These are phyloP conservation scores for Diaporthe ampelina DNA, from an alignment of 2,329 filamentous ascomycete genomes.

Conservation along the genomic window DNA sequence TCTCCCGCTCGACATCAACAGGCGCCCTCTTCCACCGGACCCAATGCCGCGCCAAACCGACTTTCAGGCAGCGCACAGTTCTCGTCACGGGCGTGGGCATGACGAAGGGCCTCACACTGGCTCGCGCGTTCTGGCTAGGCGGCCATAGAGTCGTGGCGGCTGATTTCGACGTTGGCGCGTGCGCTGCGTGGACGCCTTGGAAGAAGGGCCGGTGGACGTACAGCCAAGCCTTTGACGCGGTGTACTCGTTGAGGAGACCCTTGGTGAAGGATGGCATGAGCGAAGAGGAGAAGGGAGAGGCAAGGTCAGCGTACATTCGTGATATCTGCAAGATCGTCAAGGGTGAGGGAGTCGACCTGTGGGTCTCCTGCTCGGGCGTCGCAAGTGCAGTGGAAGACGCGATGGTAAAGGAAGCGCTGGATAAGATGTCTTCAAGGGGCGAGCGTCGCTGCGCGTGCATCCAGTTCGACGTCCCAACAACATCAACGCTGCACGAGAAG, in stretches of 20 bases:
- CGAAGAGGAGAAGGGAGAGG: conserved; percentile 66
- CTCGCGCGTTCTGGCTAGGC: conserved; percentile 73
- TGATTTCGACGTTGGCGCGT: conserved; percentile 66
- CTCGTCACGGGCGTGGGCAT: conserved; percentile 82
- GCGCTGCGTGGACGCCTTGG: conserved; percentile 57
- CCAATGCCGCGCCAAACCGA: conserved; percentile 21
- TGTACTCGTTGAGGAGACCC: conserved; percentile 58
- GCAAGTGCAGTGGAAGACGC: conserved; percentile 76
- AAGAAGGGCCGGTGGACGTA: conserved; percentile 49
- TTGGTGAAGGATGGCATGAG: conserved; percentile 42
- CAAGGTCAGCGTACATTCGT: conserved; percentile 61
- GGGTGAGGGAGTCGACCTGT: conserved; percentile 75
- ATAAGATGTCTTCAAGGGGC: conserved; percentile 60
- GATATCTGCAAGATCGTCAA: conserved; percentile 59
- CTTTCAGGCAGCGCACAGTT: conserved; percentile 58
- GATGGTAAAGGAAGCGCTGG: conserved; percentile 71
- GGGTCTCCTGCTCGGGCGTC: conserved; percentile 82
- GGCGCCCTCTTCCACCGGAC: conserved; percentile 22
- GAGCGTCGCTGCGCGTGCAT: conserved; percentile 67
- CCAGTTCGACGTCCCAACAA: conserved; percentile 71
- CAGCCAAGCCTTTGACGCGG: conserved; percentile 68
- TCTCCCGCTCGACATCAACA: conserved; percentile 11
- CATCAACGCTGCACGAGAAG: conserved; percentile 73
- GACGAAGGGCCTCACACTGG: conserved; percentile 77
- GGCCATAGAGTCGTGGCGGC: conserved; percentile 81